Conservation (phyloP, 2,329 filamentous ascomycete genomes). For the Xylariaceae sp. region DNA sequence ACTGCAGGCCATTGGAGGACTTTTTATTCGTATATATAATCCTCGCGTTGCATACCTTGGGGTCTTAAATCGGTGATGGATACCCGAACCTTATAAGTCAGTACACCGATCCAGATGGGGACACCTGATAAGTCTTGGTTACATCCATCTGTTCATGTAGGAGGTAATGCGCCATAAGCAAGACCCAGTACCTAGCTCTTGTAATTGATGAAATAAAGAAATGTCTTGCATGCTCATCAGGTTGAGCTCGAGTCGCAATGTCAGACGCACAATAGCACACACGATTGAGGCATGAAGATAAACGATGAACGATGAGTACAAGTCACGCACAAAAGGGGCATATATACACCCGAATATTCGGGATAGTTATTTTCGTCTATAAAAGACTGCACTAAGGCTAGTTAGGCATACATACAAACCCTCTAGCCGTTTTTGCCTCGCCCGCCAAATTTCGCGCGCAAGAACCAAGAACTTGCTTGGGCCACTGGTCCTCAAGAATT, state of each 20-base stretch:
- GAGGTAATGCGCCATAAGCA: too few relatives aligned
- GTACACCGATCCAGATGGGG: background rate
- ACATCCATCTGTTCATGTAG: background rate
- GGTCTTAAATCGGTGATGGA: conserved; percentile 1
- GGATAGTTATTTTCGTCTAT: conserved; percentile 16
- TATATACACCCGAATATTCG: background rate
- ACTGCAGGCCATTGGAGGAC: background rate
- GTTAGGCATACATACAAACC: conserved; percentile 10
- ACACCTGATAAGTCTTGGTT: background rate
- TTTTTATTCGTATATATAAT: conserved; percentile 3
- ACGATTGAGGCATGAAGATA: background rate
- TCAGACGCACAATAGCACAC: too few relatives aligned
- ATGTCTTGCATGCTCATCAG: background rate
- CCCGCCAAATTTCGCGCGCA: background rate
- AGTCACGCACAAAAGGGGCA: background rate
- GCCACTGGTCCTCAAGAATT: background rate
- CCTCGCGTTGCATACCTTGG: background rate
- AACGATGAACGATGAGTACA: background rate
- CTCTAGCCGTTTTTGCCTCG: background rate
- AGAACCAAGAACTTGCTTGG: background rate
- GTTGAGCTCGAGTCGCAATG: too few relatives aligned
- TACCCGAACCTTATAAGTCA: background rate
- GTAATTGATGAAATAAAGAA: background rate
- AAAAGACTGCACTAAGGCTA: background rate
- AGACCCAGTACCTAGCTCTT: background rate